Conservation (phyloP, 768 basidiomycete genomes). For the Lyophyllum semitale region DNA sequence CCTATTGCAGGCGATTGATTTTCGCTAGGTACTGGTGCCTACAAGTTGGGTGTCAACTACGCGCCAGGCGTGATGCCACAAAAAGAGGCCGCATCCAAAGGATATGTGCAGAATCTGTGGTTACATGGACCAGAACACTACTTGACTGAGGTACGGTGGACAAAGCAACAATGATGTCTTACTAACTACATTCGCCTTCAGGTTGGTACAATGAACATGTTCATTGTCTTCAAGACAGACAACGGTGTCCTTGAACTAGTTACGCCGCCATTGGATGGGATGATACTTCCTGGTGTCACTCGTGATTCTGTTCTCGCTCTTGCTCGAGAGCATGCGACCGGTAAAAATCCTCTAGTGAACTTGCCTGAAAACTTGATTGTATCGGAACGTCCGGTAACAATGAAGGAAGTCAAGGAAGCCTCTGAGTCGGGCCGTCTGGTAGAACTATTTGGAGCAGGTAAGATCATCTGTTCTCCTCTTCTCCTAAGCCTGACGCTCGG, state of each 20-base stretch:
- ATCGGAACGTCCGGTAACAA: slow-evolving; percentile 71
- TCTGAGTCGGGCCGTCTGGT: slow-evolving; percentile 63
- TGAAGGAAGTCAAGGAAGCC: slow-evolving; percentile 70
- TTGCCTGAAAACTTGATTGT: slow-evolving; percentile 60
- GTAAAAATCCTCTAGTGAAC: slow-evolving; percentile 42
- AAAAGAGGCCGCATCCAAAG: slow-evolving; percentile 68
- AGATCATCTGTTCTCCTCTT: background rate
- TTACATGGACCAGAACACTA: slow-evolving; percentile 71
- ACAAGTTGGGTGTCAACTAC: slow-evolving; percentile 87
- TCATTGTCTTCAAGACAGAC: slow-evolving; percentile 72
- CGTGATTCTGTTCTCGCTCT: slow-evolving; percentile 82
- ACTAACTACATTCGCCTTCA: slow-evolving; percentile 38
- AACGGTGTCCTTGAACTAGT: slow-evolving; percentile 79
- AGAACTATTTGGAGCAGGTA: slow-evolving; percentile 84
- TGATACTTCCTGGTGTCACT: slow-evolving; percentile 92
- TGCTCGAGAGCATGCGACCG: slow-evolving; percentile 59
- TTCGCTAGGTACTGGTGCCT: slow-evolving; percentile 74
- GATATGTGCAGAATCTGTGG: slow-evolving; percentile 92
- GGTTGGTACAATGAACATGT: slow-evolving; percentile 94
- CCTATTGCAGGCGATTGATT: background rate
- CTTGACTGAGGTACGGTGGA: slow-evolving; percentile 47
- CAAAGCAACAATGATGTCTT: slow-evolving; percentile 6
- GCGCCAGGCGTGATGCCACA: slow-evolving; percentile 88
- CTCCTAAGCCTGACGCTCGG: background rate
- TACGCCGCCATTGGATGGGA: slow-evolving; percentile 88